These are phyloP conservation scores for Tolypocladium guangdongense DNA, from an alignment of 2,329 filamentous ascomycete species.

Conservation along the genomic window DNA sequence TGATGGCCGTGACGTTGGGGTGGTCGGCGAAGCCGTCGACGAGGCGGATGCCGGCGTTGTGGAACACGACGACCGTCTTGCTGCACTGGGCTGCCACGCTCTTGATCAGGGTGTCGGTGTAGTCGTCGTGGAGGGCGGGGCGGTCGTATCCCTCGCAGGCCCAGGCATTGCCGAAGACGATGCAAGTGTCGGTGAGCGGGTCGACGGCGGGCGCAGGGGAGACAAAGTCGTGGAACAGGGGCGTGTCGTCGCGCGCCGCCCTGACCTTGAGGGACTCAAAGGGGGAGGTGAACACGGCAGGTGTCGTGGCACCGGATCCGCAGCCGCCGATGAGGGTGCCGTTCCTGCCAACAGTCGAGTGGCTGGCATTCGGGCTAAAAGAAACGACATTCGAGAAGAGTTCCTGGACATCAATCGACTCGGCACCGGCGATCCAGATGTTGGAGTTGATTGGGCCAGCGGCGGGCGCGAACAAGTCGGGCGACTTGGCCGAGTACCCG, in stretches of 20 bases:
- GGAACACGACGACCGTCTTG: constrained; percentile 54
- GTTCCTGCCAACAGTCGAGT: constrained; percentile 27
- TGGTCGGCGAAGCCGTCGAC: constrained; percentile 53
- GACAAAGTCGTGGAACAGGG: constrained; percentile 48
- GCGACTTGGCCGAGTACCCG: constrained; percentile 45
- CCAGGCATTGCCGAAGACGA: constrained; percentile 57
- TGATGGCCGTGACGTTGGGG: constrained; percentile 50
- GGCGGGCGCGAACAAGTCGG: constrained; percentile 30
- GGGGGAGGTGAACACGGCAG: constrained; percentile 38
- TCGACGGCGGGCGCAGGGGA: constrained; percentile 36
- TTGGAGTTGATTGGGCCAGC: constrained; percentile 21
- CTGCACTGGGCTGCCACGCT: constrained; percentile 47
- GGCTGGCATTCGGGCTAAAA: neutral
- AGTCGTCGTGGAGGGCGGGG: constrained; percentile 52
- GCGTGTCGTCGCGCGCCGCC: constrained; percentile 43
- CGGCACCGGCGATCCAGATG: constrained; percentile 24
- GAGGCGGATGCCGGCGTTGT: constrained; percentile 50
- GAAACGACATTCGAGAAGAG: neutral
- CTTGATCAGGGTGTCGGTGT: constrained; percentile 45
- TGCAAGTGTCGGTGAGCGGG: constrained; percentile 48
- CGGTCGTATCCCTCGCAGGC: constrained; percentile 62
- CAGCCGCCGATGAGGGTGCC: constrained; percentile 31
- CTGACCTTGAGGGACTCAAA: constrained; percentile 42
- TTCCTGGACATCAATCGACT: constrained; percentile 7
- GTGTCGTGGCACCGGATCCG: constrained; percentile 36